Conservation (phyloP, 1,139 yeast species). For the Yamadazyma siamensis region DNA sequence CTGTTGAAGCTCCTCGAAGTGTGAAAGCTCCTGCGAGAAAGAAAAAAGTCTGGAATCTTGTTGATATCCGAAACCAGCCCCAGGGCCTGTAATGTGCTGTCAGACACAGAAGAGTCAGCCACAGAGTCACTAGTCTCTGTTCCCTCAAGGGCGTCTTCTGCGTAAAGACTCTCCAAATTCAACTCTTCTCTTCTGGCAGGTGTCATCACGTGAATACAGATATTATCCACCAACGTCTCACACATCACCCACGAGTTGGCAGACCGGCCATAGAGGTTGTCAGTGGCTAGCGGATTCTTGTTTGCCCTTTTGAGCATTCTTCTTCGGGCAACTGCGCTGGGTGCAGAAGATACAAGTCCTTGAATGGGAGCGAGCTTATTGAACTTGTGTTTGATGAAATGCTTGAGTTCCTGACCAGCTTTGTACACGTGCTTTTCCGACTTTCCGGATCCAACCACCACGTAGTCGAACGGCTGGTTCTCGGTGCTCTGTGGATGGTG, state of each 20-base stretch:
- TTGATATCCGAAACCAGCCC: slow-evolving; percentile 1
- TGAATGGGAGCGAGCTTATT: slow-evolving; percentile 52
- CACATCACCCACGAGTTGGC: slow-evolving; percentile 81
- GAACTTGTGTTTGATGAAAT: slow-evolving; percentile 31
- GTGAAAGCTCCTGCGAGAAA: slow-evolving; percentile 8
- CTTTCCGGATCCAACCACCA: slow-evolving; percentile 75
- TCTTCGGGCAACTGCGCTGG: slow-evolving; percentile 56
- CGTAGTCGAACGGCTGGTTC: slow-evolving; percentile 40
- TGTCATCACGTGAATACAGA: slow-evolving; percentile 72
- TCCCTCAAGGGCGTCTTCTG: not conserved
- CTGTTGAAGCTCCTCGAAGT: no score
- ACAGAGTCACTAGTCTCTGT: slow-evolving; percentile 1
- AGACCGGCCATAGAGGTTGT: slow-evolving; percentile 52
- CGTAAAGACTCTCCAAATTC: slow-evolving; percentile 68
- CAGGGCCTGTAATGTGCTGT: not conserved
- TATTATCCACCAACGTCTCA: slow-evolving; percentile 51
- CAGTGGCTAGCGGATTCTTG: slow-evolving; percentile 53
- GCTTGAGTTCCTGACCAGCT: slow-evolving; percentile 59
- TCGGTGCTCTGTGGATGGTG: slow-evolving; percentile 38
- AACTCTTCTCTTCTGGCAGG: slow-evolving; percentile 62
- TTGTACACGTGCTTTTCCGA: slow-evolving; percentile 72
- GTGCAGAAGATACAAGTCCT: slow-evolving; percentile 65
- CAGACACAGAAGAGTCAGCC: slow-evolving; percentile 1
- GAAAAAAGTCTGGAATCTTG: slow-evolving; percentile 12
- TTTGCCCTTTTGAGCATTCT: slow-evolving; percentile 59